phyloP scores from a whole-genome alignment of 1,139 yeast species.

The Pichia inconspicua region DNA sequence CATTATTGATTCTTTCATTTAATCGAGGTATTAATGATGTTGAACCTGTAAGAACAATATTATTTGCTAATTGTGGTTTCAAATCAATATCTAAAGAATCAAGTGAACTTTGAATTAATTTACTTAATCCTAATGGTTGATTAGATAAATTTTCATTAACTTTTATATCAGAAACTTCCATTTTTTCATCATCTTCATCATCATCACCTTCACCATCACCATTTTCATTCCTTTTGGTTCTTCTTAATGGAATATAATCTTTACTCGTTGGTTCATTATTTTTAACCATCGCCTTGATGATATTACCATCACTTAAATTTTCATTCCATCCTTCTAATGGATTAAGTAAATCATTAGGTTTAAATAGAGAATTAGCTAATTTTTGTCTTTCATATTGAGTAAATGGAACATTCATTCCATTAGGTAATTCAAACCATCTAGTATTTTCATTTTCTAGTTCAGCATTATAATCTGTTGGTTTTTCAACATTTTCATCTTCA shows the following conservation, averaged over 20 bases:
- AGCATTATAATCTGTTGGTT: constrained; percentile 1
- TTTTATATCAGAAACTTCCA: constrained; percentile 3
- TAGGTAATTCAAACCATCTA: constrained; percentile 76
- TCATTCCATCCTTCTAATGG: constrained; percentile 28
- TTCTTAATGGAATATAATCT: constrained; percentile 67
- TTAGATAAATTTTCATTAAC: background rate
- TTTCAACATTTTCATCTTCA: constrained; percentile 17
- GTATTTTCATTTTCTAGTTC: constrained; percentile 26
- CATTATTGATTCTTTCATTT: constrained; percentile 72
- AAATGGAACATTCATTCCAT: constrained; percentile 48
- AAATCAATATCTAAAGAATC: constrained; percentile 78
- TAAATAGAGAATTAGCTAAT: constrained; percentile 70
- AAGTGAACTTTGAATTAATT: constrained; percentile 62
- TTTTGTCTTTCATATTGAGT: constrained; percentile 53
- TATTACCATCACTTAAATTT: constrained; percentile 23
- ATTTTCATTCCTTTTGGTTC: constrained; percentile 39
- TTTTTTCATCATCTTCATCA: constrained; percentile 19
- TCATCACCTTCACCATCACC: constrained; percentile 20
- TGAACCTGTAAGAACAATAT: constrained; percentile 88
- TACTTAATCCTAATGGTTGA: constrained; percentile 36
- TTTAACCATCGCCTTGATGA: constrained; percentile 21
- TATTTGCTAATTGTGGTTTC: constrained; percentile 84
- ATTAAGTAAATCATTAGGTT: constrained; percentile 37
- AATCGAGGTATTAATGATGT: constrained; percentile 81
- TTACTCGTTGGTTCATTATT: constrained; percentile 28